Evolutionary conservation across 306 rosid genomes (phyloP), one percentile per base, ranked within the genome.

Genomic region (Quercus aquifolioides): DNA sequence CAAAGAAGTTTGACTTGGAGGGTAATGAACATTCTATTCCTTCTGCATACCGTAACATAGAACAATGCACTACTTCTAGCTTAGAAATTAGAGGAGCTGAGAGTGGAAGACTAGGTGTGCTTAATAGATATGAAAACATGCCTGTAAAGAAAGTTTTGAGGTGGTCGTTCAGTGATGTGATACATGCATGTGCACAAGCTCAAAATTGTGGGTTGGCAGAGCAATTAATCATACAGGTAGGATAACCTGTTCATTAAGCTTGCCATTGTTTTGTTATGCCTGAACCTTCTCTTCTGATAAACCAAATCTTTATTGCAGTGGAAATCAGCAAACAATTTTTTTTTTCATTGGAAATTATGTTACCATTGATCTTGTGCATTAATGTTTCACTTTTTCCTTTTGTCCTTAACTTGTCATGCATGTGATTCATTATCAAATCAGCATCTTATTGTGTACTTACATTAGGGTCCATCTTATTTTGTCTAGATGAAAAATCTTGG

Each of bases 401-500:
- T 35, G 46, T 57, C 28, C 79, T 17, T 14, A 46, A 52, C 6
- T 81, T 49, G 52, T 55, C 74, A 6, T 67, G 49, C 51, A 67
- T 6, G 31, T 18, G 52, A 67, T 35, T 67, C 26, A 19, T 67
- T 19, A 35, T 75, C 74, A 62, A 81, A 86, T 82, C 31, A 43
- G 68, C 60, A 73, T 88, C 78, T 80, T 80, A 56, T 76, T 80
- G 80, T 74, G 72, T 75, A 75, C 76, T 88, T 64, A 81, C 62
- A 26, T 55, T 12, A 65, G 59, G 82, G 19, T 41, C 26, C 79
- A 65, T 84, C 54, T 49, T 49, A 49, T 73, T 90, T 63, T 78
- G 54, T 88, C 76, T 83, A 94, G 98, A 94, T 89, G 97, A 90
- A 87, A 87, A 85, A 82, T 71, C 85, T 92, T 72, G 93, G 97